These are phyloP conservation scores for Fraxinus cuspidata DNA, from an alignment of 257 asterid genomes.

Conservation along the genomic window DNA sequence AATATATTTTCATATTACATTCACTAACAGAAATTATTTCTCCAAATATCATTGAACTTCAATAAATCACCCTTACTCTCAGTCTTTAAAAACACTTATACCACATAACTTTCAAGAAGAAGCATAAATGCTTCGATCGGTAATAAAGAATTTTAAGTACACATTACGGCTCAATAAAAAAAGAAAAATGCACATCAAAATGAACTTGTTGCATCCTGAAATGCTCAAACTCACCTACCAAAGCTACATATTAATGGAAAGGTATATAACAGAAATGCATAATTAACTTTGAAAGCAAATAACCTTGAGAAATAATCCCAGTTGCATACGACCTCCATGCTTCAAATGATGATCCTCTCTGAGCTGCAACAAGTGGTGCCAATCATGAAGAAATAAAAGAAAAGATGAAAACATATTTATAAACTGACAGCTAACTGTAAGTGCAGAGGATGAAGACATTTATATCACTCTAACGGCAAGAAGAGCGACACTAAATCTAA, in stretches of 20 bases:
- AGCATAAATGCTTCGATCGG: not conserved
- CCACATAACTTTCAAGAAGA: conserved; percentile 18
- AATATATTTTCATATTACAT: conserved; percentile 1
- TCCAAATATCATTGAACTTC: conserved; percentile 6
- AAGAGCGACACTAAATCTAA: conserved; percentile 17
- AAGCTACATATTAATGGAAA: conserved; percentile 6
- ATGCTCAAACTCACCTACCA: conserved; percentile 14
- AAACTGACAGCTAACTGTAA: conserved; percentile 12
- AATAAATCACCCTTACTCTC: not conserved
- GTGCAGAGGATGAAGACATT: conserved; percentile 15
- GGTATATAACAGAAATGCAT: conserved; percentile 6
- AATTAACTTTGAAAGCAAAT: conserved; percentile 12
- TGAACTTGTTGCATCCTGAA: conserved; percentile 4
- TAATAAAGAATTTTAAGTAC: conserved; percentile 10
- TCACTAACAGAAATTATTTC: not conserved
- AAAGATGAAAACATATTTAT: not conserved
- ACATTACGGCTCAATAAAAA: conserved; percentile 7
- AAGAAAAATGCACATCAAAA: conserved; percentile 2
- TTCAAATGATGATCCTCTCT: conserved; percentile 98
- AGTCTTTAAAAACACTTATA: conserved; percentile 6
- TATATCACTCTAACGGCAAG: not conserved
- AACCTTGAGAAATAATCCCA: conserved; percentile 96
- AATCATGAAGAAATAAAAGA: not conserved
- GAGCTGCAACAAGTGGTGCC: conserved; percentile 51
- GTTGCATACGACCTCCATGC: conserved; percentile 97